A percentile compares a stretch with the other conserved stretches of the same genome.
These are phyloP conservation scores for Microbotryomycetes sp. DNA, from an alignment of 1,284 basidiomycete genomes.

Conservation along the genomic window DNA sequence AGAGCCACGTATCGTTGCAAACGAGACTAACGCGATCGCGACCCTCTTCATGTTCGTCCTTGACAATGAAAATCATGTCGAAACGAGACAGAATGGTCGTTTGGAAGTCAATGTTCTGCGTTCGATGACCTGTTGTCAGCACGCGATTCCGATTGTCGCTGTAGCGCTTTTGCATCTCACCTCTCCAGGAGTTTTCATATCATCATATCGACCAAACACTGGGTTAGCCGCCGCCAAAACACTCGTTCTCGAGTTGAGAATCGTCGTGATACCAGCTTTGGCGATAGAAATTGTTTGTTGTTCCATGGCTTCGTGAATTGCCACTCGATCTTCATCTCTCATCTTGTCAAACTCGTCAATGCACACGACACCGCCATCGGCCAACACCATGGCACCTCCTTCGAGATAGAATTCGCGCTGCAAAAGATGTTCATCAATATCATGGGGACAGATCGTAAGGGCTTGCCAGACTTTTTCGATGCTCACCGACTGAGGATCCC, in stretches of 20 bases:
- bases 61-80: conserved; percentile 99
- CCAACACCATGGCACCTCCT: conserved; percentile 98
- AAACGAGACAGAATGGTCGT: conserved; percentile 97
- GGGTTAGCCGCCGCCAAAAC: conserved; percentile 98
- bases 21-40: conserved; percentile 65
- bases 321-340: conserved; percentile 97
- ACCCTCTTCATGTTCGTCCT: conserved; percentile 93
- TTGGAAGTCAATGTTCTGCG: conserved; percentile 95
- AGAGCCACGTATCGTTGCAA: not conserved
- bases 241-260: conserved; percentile 90
- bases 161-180: no score
- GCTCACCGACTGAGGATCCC: conserved; percentile 78
- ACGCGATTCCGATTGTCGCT: not conserved
- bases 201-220: conserved; percentile 96
- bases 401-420: conserved; percentile 98
- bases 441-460: not conserved
- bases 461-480: not conserved
- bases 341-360: conserved; percentile 99
- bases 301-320: conserved; percentile 99
- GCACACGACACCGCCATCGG: conserved; percentile 96
- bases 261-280: conserved; percentile 98
- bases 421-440: not conserved
- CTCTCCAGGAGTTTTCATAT: conserved; percentile 93
- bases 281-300: conserved; percentile 99
- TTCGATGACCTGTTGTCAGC: not conserved